These are phyloP conservation scores for Hypoxylon crocopeplum DNA, from an alignment of 495 filamentous ascomycete species.

Conservation along the genomic window DNA sequence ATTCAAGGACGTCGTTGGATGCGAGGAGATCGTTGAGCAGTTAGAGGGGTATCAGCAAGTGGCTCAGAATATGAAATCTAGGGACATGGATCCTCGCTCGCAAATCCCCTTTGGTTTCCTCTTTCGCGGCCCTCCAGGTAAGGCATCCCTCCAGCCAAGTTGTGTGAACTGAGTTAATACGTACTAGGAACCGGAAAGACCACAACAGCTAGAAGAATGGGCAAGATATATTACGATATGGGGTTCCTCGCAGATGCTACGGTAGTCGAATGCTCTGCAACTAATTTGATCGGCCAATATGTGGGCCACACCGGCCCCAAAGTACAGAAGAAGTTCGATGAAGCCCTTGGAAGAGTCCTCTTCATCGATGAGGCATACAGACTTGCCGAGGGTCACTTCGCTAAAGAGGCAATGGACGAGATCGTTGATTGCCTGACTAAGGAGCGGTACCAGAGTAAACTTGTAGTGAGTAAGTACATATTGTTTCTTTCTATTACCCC, in stretches of 20 bases:
- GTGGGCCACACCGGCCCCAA: constrained; percentile 72
- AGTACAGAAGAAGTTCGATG: constrained; percentile 62
- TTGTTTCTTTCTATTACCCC: neutral
- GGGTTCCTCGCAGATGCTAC: constrained; percentile 62
- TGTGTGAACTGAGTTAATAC: constrained; percentile 46
- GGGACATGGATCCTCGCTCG: constrained; percentile 64
- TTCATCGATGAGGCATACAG: constrained; percentile 76
- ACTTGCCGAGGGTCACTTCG: constrained; percentile 63
- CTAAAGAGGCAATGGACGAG: constrained; percentile 76
- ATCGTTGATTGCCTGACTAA: constrained; percentile 74
- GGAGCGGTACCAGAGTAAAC: constrained; percentile 63
- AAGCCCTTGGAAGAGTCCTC: constrained; percentile 66
- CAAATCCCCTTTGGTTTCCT: constrained; percentile 53
- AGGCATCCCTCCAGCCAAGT: neutral
- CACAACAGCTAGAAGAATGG: constrained; percentile 73
- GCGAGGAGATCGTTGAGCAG: constrained; percentile 64
- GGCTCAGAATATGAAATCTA: constrained; percentile 58
- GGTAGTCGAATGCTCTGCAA: constrained; percentile 66
- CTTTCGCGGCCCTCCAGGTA: constrained; percentile 51
- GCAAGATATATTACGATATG: constrained; percentile 76
- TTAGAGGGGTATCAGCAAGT: constrained; percentile 67
- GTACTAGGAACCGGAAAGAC: constrained; percentile 74
- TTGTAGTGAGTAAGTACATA: constrained; percentile 62
- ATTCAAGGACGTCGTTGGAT: constrained; percentile 72
- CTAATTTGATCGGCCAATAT: constrained; percentile 67